phyloP scores from a whole-genome alignment of 129 eudicot genomes.

The Centrapalus pauciflorus region DNA sequence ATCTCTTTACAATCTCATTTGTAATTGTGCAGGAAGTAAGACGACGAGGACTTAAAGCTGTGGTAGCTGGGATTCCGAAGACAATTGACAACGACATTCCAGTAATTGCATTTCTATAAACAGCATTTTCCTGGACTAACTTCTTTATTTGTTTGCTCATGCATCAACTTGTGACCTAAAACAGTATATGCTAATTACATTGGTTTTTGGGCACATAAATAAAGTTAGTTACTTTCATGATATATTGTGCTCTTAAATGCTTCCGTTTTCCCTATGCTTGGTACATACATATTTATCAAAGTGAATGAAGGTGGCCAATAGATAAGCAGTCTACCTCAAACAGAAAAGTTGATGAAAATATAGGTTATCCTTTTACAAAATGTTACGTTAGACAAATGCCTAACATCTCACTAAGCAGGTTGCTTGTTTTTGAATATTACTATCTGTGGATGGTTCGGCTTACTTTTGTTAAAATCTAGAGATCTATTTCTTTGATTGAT shows the following conservation, averaged over 20 bases:
- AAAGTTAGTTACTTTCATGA: neutral
- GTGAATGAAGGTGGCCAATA: neutral
- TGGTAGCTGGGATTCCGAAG: slow-evolving; percentile 87
- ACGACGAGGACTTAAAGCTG: slow-evolving; percentile 73
- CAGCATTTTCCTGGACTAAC: neutral
- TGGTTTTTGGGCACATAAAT: neutral
- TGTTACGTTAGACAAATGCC: slow-evolving; percentile 6
- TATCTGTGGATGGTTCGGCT: neutral
- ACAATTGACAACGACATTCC: slow-evolving; percentile 87
- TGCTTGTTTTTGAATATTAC: neutral
- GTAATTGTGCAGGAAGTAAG: slow-evolving; percentile 67
- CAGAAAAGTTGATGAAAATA: neutral
- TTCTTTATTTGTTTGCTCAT: neutral
- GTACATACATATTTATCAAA: neutral
- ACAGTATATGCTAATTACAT: neutral
- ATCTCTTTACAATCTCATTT: neutral
- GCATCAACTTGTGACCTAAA: neutral
- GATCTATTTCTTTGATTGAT: neutral
- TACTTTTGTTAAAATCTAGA: neutral
- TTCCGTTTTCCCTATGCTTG: neutral
- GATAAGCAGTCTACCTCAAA: neutral
- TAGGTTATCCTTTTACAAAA: neutral
- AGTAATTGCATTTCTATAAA: slow-evolving; percentile 33
- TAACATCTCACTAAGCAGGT: neutral
- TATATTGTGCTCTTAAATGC: neutral